phyloP scores from a whole-genome alignment of 1,139 yeast species.

The Candida albicans region DNA sequence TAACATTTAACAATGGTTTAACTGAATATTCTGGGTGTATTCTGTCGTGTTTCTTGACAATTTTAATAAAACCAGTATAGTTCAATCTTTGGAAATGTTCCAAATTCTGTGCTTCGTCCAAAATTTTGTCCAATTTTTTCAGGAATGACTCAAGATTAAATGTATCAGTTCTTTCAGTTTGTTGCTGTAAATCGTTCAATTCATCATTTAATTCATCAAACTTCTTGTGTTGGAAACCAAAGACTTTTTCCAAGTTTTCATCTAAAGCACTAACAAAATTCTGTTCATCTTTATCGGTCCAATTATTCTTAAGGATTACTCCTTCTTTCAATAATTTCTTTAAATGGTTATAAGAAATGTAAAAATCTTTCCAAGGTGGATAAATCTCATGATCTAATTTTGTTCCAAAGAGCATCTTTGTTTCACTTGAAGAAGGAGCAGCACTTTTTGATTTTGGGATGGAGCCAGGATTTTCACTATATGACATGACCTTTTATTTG shows the following conservation, averaged over 20 bases:
- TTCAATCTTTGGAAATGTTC: conserved; percentile 89
- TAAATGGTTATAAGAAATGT: conserved; percentile 74
- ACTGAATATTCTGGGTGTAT: conserved; percentile 84
- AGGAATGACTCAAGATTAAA: conserved; percentile 62
- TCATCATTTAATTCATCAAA: conserved; percentile 68
- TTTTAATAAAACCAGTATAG: conserved; percentile 91
- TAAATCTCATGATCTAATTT: conserved; percentile 79
- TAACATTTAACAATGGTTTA: conserved; percentile 81
- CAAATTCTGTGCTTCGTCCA: conserved; percentile 77
- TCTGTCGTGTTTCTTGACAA: conserved; percentile 94
- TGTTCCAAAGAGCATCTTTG: conserved; percentile 78
- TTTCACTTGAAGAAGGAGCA: conserved; percentile 2
- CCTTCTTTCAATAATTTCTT: conserved; percentile 84
- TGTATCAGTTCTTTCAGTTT: conserved; percentile 34
- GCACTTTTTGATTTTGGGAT: conserved; percentile 2
- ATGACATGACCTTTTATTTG: conserved; percentile 2
- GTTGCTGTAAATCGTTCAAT: conserved; percentile 60
- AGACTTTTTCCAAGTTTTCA: conserved; percentile 87
- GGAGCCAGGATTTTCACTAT: conserved; percentile 3
- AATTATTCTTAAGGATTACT: conserved; percentile 52
- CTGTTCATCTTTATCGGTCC: conserved; percentile 84
- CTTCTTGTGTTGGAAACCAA: conserved; percentile 73
- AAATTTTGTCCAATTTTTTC: conserved; percentile 65
- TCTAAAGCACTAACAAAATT: conserved; percentile 81
- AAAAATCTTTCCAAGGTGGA: conserved; percentile 86